Percentiles rank a stretch among this genome's conserved stretches.
Conservation (phyloP, 2,329 filamentous ascomycete genomes). For the Capronia americana region DNA sequence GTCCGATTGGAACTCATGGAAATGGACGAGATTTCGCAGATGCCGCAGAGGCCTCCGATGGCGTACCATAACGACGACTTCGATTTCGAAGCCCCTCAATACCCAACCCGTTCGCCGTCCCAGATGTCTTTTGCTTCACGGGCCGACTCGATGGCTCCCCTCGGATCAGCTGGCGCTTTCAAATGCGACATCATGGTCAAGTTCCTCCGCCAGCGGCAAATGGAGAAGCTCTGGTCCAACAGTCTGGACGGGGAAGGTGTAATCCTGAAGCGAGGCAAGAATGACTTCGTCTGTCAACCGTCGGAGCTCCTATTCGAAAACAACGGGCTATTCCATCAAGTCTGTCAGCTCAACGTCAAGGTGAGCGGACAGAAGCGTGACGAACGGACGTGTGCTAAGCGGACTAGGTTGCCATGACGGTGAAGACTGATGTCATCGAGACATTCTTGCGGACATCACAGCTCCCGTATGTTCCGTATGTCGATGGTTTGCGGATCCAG, state of each 20-base stretch:
- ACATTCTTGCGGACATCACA: constrained; percentile 61
- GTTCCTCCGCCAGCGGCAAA: constrained; percentile 25
- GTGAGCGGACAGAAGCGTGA: background rate
- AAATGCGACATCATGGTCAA: constrained; percentile 22
- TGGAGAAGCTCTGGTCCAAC: constrained; percentile 25
- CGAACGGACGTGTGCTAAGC: constrained; percentile 50
- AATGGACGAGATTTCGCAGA: constrained; percentile 5
- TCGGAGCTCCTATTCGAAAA: constrained; percentile 52
- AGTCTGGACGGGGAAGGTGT: constrained; percentile 54
- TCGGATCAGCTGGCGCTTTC: constrained; percentile 8
- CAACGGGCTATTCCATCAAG: constrained; percentile 49
- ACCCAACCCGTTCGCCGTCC: constrained; percentile 1
- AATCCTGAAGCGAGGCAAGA: constrained; percentile 59
- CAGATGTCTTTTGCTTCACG: background rate
- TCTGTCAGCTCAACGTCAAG: constrained; percentile 42
- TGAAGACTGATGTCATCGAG: constrained; percentile 69
- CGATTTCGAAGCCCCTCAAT: constrained; percentile 4
- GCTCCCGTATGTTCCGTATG: constrained; percentile 63
- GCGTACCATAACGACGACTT: constrained; percentile 8
- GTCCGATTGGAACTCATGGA: background rate
- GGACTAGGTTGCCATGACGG: constrained; percentile 68
- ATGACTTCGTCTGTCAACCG: constrained; percentile 59
- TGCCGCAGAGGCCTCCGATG: constrained; percentile 8
- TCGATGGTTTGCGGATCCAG: constrained; percentile 62
- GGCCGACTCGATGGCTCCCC: background rate